Base-by-base conservation (phyloP, 2,329 filamentous ascomycete species). In the Calonectria pteridis region DNA sequence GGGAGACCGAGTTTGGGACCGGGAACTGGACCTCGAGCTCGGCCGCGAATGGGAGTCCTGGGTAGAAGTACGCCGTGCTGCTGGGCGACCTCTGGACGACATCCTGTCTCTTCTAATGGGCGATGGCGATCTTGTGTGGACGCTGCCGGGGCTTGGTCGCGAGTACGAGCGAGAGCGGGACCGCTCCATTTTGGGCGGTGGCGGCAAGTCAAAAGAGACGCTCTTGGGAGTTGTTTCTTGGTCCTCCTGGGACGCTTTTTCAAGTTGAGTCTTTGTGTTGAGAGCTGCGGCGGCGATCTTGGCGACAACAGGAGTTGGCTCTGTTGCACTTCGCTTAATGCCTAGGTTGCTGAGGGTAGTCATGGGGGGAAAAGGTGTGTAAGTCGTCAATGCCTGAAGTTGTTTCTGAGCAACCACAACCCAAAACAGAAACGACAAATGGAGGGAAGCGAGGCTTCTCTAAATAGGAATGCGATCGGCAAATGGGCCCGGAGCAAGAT, bases 21-120 rank as follows among this genome's bases (percentile, higher is more conserved):
- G 75, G 26, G 78, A 80, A 40, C 67, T 73, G 3, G 80, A 80
- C 43, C 73, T 74, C 18, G 79, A 80, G 9, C 78, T 37, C 18
- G 79, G 77, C 26, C 69, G 73, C n/a, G 79, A 77, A 37, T 67
- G 72, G 20, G 78, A 73, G 50, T 55, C 68, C 35, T 66, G 71
- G 23, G 76, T 64, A 11, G 69, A 62, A 1, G 33, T 43, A n/a
- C 67, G 69, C 20, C 53, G 73, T n/a, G 78, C 64, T 20, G 43
- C 35, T 26, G 74, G 55, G 7, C 78, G 76, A 9, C 72, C 73
- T 29, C 77, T 77, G 59, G 76, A 73, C 46, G 73, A 68, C 20
- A 67, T 73, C 40, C 72, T 74, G 26, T 58, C 66, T 65, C 77
- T 74, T 20, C 73, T 28, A 51, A 70, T 59, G 18, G 76, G 74